phyloP scores from a whole-genome alignment of 2,329 filamentous ascomycete genomes.

The Colletotrichum spinosum region DNA sequence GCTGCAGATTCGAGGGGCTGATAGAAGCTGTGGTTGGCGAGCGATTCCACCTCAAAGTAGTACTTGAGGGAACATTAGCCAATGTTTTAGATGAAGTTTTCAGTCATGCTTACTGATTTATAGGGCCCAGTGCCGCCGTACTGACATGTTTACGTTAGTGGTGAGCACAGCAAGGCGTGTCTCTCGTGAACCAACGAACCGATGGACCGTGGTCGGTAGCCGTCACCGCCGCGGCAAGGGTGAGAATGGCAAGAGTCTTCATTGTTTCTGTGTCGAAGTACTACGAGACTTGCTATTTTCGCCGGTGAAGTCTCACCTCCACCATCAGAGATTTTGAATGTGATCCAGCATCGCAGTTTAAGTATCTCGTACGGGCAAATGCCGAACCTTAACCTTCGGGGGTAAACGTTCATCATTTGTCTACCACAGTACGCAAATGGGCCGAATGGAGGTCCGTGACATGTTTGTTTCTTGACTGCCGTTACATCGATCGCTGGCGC shows the following conservation, averaged over 20 bases:
- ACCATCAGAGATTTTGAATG: background rate
- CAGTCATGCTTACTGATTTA: constrained; percentile 12
- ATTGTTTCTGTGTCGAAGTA: background rate
- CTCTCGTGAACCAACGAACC: background rate
- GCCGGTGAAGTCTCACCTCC: too few relatives aligned
- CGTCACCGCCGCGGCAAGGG: background rate
- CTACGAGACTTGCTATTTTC: background rate
- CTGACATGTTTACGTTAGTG: background rate
- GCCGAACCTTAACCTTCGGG: background rate
- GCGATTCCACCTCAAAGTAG: constrained; percentile 25
- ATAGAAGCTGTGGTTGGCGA: constrained; percentile 23
- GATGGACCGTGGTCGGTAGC: constrained; percentile 20
- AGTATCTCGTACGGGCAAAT: background rate
- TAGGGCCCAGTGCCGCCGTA: constrained; percentile 21
- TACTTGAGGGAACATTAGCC: background rate
- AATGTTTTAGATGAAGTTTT: too few relatives aligned
- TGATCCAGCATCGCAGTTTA: background rate
- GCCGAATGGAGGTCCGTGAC: too few relatives aligned
- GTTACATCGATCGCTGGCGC: background rate
- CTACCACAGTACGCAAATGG: background rate
- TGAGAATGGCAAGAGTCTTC: constrained; percentile 7
- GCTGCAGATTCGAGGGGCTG: constrained; percentile 12
- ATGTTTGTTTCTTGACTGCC: too few relatives aligned
- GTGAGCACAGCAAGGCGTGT: background rate
- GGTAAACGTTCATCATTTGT: background rate